phyloP scores from a whole-genome alignment of 306 rosid species.

The Lathyrus oleraceus region DNA sequence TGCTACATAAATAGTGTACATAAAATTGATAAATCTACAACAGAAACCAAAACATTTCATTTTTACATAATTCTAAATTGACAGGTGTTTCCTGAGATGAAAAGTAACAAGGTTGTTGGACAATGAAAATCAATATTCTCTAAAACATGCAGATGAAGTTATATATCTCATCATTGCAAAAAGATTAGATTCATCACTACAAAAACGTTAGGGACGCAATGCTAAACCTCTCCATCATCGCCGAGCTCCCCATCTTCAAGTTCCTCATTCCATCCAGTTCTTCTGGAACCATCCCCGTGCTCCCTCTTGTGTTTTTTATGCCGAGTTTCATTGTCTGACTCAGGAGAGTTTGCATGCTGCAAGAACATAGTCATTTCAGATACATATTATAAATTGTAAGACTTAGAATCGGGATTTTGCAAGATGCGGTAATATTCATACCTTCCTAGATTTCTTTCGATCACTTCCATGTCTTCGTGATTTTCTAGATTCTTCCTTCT shows the following conservation, averaged over 20 bases:
- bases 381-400: slow-evolving; percentile 14
- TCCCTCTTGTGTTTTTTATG: slow-evolving; percentile 92
- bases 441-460: slow-evolving; percentile 90
- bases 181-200: slow-evolving; percentile 26
- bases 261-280: slow-evolving; percentile 67
- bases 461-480: slow-evolving; percentile 87
- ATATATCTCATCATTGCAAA: slow-evolving; percentile 21
- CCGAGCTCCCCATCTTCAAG: slow-evolving; percentile 99
- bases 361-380: slow-evolving; percentile 24
- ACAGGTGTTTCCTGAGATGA: not conserved
- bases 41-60: not conserved
- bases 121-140: slow-evolving; percentile 18
- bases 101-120: not conserved
- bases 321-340: slow-evolving; percentile 78
- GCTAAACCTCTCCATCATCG: slow-evolving; percentile 76
- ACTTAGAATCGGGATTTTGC: not conserved
- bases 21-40: slow-evolving; percentile 2
- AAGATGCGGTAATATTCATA: slow-evolving; percentile 30
- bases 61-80: slow-evolving; percentile 38
- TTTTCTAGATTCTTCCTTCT: slow-evolving; percentile 89
- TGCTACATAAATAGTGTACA: slow-evolving; percentile 11
- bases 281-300: slow-evolving; percentile 72
- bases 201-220: slow-evolving; percentile 28
- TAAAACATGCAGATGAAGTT: slow-evolving; percentile 2
- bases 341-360: slow-evolving; percentile 94